These are phyloP conservation scores for Penicillium sp. DNA, from an alignment of 2,329 filamentous ascomycete species.

Conservation along the genomic window DNA sequence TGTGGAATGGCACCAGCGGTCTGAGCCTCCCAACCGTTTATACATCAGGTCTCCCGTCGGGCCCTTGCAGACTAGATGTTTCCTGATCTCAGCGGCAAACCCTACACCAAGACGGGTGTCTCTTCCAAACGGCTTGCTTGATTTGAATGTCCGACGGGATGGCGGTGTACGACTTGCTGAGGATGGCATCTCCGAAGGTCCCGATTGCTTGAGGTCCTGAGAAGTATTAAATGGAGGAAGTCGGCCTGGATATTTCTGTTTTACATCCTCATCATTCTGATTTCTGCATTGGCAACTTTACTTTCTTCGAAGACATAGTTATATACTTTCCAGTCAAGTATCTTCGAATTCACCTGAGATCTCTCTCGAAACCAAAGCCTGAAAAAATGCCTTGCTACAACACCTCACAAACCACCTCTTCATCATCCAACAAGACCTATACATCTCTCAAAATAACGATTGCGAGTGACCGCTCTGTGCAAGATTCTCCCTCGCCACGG, in stretches of 20 bases:
- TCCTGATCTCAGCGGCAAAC: constrained; percentile 9
- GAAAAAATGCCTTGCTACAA: constrained; percentile 4
- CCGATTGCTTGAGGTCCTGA: constrained; percentile 8
- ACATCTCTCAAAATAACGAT: constrained; percentile 4
- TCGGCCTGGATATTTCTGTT: not conserved
- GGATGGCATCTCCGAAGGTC: constrained; percentile 7
- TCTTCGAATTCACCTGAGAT: not conserved
- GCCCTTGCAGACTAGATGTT: constrained; percentile 21
- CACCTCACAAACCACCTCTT: not conserved
- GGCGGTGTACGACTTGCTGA: constrained; percentile 23
- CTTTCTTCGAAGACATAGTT: not conserved
- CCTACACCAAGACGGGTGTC: constrained; percentile 4
- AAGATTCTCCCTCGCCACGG: constrained; percentile 24
- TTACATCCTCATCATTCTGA: not conserved
- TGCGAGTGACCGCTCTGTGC: constrained; percentile 20
- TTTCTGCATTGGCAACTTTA: not conserved
- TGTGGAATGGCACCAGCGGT: constrained; percentile 21
- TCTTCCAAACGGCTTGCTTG: constrained; percentile 11
- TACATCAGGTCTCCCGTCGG: constrained; percentile 21
- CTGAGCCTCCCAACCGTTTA: constrained; percentile 22
- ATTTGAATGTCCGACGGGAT: constrained; percentile 18
- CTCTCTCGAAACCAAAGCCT: not conserved
- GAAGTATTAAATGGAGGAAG: constrained; percentile 17
- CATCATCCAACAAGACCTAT: not conserved
- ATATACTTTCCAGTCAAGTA: not conserved